phyloP scores from a whole-genome alignment of 2,329 filamentous ascomycete genomes.

The Cadophora sp. region DNA sequence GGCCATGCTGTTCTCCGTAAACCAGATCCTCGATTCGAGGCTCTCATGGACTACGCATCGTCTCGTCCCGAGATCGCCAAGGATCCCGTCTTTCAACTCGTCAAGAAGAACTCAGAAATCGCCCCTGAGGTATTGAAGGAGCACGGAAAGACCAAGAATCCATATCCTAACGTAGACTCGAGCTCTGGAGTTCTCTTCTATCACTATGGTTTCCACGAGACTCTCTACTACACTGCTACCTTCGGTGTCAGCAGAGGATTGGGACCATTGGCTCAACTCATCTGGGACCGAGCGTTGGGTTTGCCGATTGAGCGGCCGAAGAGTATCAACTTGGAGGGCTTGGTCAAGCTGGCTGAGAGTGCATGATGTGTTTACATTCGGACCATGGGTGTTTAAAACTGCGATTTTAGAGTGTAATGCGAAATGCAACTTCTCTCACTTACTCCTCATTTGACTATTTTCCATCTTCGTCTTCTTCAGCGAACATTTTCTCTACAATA shows the following conservation, averaged over 20 bases:
- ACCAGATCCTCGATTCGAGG: conserved; percentile 95
- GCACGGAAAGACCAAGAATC: conserved; percentile 98
- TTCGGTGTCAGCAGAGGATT: conserved; percentile 75
- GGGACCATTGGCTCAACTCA: conserved; percentile 89
- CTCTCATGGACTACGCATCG: conserved; percentile 93
- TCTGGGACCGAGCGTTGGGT: conserved; percentile 94
- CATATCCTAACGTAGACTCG: conserved; percentile 96
- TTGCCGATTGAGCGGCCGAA: conserved; percentile 97
- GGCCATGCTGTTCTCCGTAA: conserved; percentile 96
- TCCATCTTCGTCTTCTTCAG: neutral
- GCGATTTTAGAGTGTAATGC: conserved; percentile 2
- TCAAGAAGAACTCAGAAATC: conserved; percentile 91
- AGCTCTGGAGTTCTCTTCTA: conserved; percentile 95
- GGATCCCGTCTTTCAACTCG: conserved; percentile 92
- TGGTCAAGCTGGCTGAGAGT: conserved; percentile 71
- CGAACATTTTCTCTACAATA: too few relatives aligned
- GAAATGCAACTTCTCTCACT: neutral
- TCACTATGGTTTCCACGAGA: conserved; percentile 97
- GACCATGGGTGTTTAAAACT: neutral
- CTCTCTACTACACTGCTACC: conserved; percentile 86
- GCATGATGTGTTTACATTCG: conserved; percentile 10
- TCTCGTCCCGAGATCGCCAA: conserved; percentile 82
- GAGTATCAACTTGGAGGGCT: conserved; percentile 90
- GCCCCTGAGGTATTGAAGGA: conserved; percentile 89
- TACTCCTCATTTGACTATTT: neutral